Base-by-base conservation (phyloP, 306 rosid genomes). In the Senna siamea region DNA sequence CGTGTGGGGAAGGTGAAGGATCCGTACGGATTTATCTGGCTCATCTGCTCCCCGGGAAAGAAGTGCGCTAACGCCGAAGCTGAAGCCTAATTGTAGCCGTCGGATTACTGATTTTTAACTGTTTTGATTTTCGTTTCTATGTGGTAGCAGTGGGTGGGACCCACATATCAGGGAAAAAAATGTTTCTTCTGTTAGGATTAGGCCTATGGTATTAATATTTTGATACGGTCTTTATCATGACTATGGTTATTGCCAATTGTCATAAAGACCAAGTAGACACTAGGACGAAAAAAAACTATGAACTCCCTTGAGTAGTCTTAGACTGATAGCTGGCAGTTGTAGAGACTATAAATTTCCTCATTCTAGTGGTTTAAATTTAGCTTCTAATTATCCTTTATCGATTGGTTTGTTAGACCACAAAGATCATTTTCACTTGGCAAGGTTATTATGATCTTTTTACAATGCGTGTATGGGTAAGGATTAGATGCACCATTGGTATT, bases 1-100 rank as follows among this genome's bases (percentile, higher is more conserved):
- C 86, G 83, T 84, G 87, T 82, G 32, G 96, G 82, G 1, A 81
- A 76, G 81, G 73, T 93, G n/a, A 91, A 74, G 82, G 98, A 93
- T 17, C 97, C 92, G 0, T 93, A 81, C 46, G 97, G 98, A 2
- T 71, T 81, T 46, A 32, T 72, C 37, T 93, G 98, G 98, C 34
- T 51, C 9, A 47, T 91, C 26, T 37, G 78, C 47, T 14, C 91
- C 0, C 69, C 83, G 0, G 78, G 18, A 1, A 78, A 80, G 73
- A 58, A 73, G 70, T 7, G n/a, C 34, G 65, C 4, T 7, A 78
- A 43, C 7, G 72, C 35, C 28, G 80, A 73, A 3, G 89, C 82
- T 0, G 68, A 59, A n/a, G 44, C 44, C 7, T 30, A 30, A 58
- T 79, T 26, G 66, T 38, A 0, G 15, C 62, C 69, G 40, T 79